These are phyloP conservation scores for Candida sakaeoensis DNA, from an alignment of 805 yeast species.

Conservation along the genomic window DNA sequence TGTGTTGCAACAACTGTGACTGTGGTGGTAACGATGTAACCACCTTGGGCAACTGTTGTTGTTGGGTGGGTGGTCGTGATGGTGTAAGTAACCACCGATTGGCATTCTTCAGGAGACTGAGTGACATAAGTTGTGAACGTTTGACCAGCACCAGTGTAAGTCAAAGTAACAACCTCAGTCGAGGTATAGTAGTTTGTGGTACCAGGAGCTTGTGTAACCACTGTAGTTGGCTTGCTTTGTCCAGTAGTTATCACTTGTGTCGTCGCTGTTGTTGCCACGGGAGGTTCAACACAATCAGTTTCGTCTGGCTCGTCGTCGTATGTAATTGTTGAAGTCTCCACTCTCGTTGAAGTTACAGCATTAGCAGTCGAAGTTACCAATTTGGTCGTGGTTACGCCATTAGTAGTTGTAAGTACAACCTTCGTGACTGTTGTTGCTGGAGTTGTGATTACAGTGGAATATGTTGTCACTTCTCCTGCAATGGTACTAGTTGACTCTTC, in stretches of 20 bases:
- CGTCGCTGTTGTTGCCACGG: neutral
- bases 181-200: neutral
- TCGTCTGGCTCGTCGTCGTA: neutral
- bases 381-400: neutral
- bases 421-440: conserved; percentile 3
- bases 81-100: conserved; percentile 1
- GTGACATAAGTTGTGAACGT: conserved; percentile 7
- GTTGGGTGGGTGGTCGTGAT: conserved; percentile 4
- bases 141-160: conserved; percentile 6
- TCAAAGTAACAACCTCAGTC: conserved; percentile 5
- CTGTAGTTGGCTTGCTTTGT: neutral
- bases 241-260: conserved; percentile 3
- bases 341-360: neutral
- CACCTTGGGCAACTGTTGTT: conserved; percentile 5
- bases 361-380: neutral
- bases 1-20: conserved; percentile 5
- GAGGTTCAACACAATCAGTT: neutral
- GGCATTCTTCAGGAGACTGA: conserved; percentile 6
- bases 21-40: conserved; percentile 7
- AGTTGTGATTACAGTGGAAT: neutral
- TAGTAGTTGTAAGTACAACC: neutral
- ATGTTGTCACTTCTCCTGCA: neutral
- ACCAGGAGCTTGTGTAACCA: neutral
- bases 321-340: neutral
- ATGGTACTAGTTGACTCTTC: neutral